phyloP scores from a whole-genome alignment of 1,284 basidiomycete genomes.

The Microbotryomycetes sp. region DNA sequence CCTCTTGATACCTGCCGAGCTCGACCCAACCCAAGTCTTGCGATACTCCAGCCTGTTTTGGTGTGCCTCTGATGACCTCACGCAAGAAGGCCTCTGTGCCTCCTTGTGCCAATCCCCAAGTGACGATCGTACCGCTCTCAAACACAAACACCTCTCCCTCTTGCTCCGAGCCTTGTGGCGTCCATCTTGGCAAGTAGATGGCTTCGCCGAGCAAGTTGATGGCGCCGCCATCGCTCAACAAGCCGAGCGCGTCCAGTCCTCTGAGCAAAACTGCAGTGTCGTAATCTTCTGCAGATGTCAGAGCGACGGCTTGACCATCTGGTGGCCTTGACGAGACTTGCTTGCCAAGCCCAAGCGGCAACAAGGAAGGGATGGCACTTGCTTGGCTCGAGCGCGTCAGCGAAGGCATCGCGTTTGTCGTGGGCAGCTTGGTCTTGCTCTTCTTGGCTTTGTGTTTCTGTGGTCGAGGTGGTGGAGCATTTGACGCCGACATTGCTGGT shows the following conservation, averaged over 20 bases:
- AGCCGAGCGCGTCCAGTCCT: constrained; percentile 20
- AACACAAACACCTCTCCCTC: constrained; percentile 37
- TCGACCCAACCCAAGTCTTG: constrained; percentile 28
- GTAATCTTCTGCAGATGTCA: constrained; percentile 35
- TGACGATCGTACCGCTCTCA: constrained; percentile 35
- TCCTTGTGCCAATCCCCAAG: constrained; percentile 26
- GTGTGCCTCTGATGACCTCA: constrained; percentile 20
- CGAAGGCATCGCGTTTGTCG: neutral
- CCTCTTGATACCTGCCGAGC: constrained; percentile 30
- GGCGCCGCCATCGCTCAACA: constrained; percentile 29
- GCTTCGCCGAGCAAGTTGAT: constrained; percentile 38
- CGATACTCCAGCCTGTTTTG: neutral
- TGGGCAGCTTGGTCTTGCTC: constrained; percentile 6
- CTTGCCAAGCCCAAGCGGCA: constrained; percentile 4
- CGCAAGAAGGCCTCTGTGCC: constrained; percentile 26
- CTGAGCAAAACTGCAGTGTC: constrained; percentile 31
- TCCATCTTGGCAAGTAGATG: constrained; percentile 34
- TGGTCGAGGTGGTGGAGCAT: constrained; percentile 3
- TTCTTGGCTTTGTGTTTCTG: constrained; percentile 32
- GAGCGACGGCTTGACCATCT: constrained; percentile 33
- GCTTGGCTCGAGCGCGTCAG: neutral
- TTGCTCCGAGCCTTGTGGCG: constrained; percentile 4
- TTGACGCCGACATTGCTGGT: neutral
- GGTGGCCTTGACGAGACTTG: neutral
- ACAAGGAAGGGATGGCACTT: neutral